Percentiles rank a stretch among this genome's conserved stretches.
phyloP scores from a whole-genome alignment of 2,329 filamentous ascomycete species.

The Geosmithia morbida region DNA sequence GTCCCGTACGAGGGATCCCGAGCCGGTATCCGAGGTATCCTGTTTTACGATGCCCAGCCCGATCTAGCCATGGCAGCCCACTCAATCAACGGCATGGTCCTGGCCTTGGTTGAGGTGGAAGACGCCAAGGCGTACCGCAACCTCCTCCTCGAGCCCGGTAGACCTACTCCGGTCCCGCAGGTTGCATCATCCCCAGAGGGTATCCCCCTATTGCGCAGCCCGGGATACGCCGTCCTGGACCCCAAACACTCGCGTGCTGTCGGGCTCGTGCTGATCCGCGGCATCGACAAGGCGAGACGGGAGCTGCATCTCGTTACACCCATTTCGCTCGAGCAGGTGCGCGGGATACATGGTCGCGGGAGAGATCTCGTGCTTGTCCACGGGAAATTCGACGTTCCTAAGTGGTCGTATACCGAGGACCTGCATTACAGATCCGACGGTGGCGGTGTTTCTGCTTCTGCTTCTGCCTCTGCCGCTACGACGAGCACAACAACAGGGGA shows the following conservation, averaged over 20 bases:
- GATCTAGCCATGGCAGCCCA: conserved; percentile 43
- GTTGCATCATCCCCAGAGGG: conserved; percentile 23
- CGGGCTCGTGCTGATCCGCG: conserved; percentile 55
- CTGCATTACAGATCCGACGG: conserved; percentile 24
- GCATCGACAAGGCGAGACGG: conserved; percentile 41
- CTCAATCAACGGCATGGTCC: conserved; percentile 54
- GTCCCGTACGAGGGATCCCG: conserved; percentile 40
- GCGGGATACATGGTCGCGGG: conserved; percentile 22
- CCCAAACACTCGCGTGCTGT: conserved; percentile 44
- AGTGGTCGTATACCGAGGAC: conserved; percentile 57
- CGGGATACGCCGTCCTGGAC: conserved; percentile 38
- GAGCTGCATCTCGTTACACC: conserved; percentile 54
- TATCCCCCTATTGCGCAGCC: conserved; percentile 48
- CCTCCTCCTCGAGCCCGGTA: conserved; percentile 4
- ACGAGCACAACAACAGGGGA: too few relatives aligned
- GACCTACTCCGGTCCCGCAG: conserved; percentile 6
- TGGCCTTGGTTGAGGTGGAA: conserved; percentile 52
- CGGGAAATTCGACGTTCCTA: conserved; percentile 53
- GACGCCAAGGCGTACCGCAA: conserved; percentile 31
- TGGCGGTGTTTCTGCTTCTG: conserved; percentile 13
- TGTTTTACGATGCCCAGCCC: conserved; percentile 53
- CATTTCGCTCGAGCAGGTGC: conserved; percentile 24
- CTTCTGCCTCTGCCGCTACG: too few relatives aligned
- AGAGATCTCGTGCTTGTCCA: conserved; percentile 47
- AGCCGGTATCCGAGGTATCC: conserved; percentile 46